Base-by-base conservation (phyloP, 2,329 filamentous ascomycete species). In the Blumeria hordei region DNA sequence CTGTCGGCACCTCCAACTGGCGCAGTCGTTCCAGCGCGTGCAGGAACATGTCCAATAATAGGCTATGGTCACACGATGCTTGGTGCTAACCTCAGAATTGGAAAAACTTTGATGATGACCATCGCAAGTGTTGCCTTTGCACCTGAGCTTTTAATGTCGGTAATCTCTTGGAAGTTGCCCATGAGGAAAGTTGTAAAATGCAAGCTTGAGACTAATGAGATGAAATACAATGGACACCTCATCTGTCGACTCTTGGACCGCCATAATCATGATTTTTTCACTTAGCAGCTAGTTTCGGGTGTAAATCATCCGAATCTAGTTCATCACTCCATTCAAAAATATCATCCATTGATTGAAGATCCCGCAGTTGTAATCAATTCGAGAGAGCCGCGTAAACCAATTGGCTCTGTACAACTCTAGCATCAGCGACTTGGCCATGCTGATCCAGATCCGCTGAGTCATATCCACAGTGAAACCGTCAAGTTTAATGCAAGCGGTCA, bases 111-210 rank as follows among this genome's bases (percentile, higher is more conserved):
- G 12, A n/a, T 35, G 18, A 51, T 51, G 47, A 51, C 47, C 36
- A n/a, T n/a, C 32, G 36, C 47, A n/a, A 51, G 36, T 35, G 21
- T 51, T 51, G 47, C 47, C n/a, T 51, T 51, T 51, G 47, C 47
- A 21, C 47, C 32, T n/a, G 47, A 51, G 8, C 36, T 21, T 51
- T n/a, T 51, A 9, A 51, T 33, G 12, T 21, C 47, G 36, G 21
- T 51, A 35, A 12, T 51, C 7, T 51, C 47, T 35, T 35, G 28
- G 47, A 51, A 51, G 21, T 7, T 11, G n/a, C n/a, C 36, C 6
- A 35, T 35, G 18, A 34, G 21, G 36, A 51, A 34, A 16, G 21
- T 6, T n/a, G 32, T 51, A 28, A 51, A 51, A 51, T 51, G 47
- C 28, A 28, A 35, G 14, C 36, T 33, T 8, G 47, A 51, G 7